Evolutionary conservation across 768 basidiomycete species (phyloP), one percentile per base, ranked within the genome.

Genomic region (Pleurotus ostreatus): DNA sequence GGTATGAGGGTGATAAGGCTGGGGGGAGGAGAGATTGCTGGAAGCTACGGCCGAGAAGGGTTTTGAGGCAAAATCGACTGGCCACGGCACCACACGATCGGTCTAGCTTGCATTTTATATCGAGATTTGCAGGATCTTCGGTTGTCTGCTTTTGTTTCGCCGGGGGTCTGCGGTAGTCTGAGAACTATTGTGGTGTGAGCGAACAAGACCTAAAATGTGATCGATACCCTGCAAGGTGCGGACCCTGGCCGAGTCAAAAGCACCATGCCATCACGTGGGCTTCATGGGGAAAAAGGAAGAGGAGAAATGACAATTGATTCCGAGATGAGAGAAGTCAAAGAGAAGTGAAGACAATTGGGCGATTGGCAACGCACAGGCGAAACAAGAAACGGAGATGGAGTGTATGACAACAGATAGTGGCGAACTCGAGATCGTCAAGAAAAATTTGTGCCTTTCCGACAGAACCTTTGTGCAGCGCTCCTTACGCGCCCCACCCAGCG

Each of bases 101-200:
- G 51, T 20, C 41, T 53, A 53, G 51, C 18, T 37, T 53, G 38
- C 51, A 53, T 53, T 41, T 53, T 53, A 53, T 53, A 53, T 53
- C 51, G 51, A 53, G 51, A 53, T 53, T 39, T 41, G 51, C 51
- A 23, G 39, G 51, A 53, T 53, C 51, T 39, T 39, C 51, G 51
- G 51, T 13, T 13, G 39, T 23, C 51, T 53, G 18, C 39, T 53
- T 39, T 53, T 53, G 51, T 53, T 43, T 53, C 39, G 51, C 51
- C 39, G 51, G 38, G 51, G 37, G 51, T 41, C 39, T 53, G 51
- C 23, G 51, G 37, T 34, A 37, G 51, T 41, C 39, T 53, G 51
- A n/a, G 41, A 53, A 25, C 39, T 53, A 53, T 53, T 53, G 51
- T 34, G 30, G 30, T 53, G 51, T 53, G 51, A 49, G 30, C 48